Evolutionary conservation across 331 rosid genomes (phyloP).

Genomic region (Malus hybrid): DNA sequence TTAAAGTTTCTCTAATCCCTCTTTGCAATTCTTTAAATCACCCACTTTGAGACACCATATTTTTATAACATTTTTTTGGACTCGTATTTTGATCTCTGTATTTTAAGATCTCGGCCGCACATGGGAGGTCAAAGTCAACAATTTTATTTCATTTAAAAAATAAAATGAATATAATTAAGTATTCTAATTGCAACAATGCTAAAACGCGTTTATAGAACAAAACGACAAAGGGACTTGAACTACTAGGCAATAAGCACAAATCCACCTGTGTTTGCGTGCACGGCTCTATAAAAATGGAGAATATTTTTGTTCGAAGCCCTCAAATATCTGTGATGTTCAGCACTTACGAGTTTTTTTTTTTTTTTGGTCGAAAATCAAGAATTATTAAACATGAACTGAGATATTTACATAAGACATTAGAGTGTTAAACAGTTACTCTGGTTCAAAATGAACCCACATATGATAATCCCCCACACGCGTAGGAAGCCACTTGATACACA

Average conservation of each 20-base stretch:
- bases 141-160: not conserved
- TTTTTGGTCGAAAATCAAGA: no score
- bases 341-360: no score
- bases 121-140: constrained; percentile 38
- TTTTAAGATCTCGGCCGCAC: constrained; percentile 21
- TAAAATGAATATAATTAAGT: not conserved
- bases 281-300: constrained; percentile 28
- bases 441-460: no score
- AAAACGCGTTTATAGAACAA: constrained; percentile 44
- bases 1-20: not conserved
- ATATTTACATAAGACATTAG: no score
- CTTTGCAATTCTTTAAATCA: not conserved
- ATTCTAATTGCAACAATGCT: not conserved
- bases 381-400: no score
- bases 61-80: not conserved
- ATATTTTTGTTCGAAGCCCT: no score
- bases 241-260: constrained; percentile 20
- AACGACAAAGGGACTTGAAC: constrained; percentile 27
- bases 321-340: no score
- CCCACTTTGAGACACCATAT: constrained; percentile 6
- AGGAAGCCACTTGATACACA: no score
- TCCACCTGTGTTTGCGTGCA: constrained; percentile 58
- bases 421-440: no score
- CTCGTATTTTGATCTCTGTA: not conserved
- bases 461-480: no score